Base-by-base conservation (phyloP, 2,329 filamentous ascomycete genomes). In the Pseudogymnoascus pannorum region DNA sequence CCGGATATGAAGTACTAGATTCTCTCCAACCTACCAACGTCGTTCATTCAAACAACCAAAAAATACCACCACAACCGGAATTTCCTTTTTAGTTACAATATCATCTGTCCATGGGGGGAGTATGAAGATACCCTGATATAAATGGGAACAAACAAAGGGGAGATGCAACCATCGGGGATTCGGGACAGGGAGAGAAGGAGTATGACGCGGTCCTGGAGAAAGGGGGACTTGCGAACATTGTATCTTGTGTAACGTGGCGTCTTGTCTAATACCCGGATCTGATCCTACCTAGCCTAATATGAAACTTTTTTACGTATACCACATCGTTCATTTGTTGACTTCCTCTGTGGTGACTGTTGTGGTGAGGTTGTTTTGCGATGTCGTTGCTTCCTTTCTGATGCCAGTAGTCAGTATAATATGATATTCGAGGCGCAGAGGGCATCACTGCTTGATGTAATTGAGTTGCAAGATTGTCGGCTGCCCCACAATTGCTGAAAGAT, bases 191-290 rank as follows among this genome's bases (percentile, higher is more conserved):
- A 51, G 44, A 51, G 44, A 24, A 48, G 42, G 22, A 48, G 42
- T 26, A 26, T 26, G 22, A 48, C 6, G 44, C 24, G 12, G 44
- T 51, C 22, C 44, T 2, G 29, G 14, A 29, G 44, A 51, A 7
- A 2, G 33, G 24, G 24, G 44, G 7, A 16, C 29, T 31, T 51
- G 44, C 44, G 24, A 51, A 48, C 7, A 29, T 51, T 51, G 44
- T 51, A 51, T 29, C 44, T 29, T 51, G 44, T 4, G 44, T 29
- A 51, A 51, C 44, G 42, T 51, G 44, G 24, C 44, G 44, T 51
- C 44, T 51, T 51, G 44, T 51, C 44, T 51, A 51, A 51, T 51
- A 51, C 44, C 44, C 44, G 44, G 44, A 51, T 51, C 44, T 18
- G 24, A 51, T 51, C 44, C 44, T 51, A 51, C 44, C 44, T 29